A percentile compares a stretch with the other conserved stretches of the same genome.
These are phyloP conservation scores for Phytophthora lateralis DNA, from an alignment of 352 stramenopile genomes.

Conservation along the genomic window DNA sequence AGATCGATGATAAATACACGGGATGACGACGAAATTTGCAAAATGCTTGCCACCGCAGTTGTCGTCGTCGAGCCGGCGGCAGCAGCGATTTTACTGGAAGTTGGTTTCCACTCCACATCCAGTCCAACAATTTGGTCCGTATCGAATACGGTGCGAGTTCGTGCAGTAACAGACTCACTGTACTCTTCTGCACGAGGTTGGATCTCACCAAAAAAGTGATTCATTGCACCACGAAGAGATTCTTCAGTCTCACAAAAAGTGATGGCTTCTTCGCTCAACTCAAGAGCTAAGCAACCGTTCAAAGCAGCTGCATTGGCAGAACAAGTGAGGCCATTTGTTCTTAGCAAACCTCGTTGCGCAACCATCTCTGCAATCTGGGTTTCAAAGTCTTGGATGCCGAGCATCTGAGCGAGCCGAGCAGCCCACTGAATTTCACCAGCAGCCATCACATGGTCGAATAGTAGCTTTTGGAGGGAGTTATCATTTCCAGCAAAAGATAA, in stretches of 20 bases:
- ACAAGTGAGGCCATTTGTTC: conserved; percentile 16
- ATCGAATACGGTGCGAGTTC: conserved; percentile 5
- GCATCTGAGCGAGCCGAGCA: conserved; percentile 40
- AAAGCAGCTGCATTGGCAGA: conserved; percentile 30
- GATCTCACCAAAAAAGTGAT: conserved; percentile 34
- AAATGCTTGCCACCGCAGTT: conserved; percentile 57
- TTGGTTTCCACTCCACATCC: conserved; percentile 79
- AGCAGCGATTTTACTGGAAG: conserved; percentile 43
- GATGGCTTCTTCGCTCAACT: conserved; percentile 26
- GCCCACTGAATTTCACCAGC: conserved; percentile 49
- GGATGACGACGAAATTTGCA: conserved; percentile 59
- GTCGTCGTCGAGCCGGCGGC: conserved; percentile 25
- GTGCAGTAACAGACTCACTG: background rate
- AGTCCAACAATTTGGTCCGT: conserved; percentile 46
- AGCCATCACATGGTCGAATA: conserved; percentile 53
- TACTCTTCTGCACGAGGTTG: background rate
- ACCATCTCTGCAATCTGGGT: conserved; percentile 23
- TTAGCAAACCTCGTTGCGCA: conserved; percentile 16
- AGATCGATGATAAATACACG: conserved; percentile 69
- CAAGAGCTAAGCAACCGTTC: conserved; percentile 43
- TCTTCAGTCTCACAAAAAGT: conserved; percentile 53
- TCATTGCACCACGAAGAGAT: conserved; percentile 28
- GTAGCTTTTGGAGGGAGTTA: conserved; percentile 43
- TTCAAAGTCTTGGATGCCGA: conserved; percentile 54
- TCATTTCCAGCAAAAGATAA: conserved; percentile 72